Evolutionary conservation across 192 early-diverging fungal genomes (phyloP).

Genomic region (Coemansia furcata): DNA sequence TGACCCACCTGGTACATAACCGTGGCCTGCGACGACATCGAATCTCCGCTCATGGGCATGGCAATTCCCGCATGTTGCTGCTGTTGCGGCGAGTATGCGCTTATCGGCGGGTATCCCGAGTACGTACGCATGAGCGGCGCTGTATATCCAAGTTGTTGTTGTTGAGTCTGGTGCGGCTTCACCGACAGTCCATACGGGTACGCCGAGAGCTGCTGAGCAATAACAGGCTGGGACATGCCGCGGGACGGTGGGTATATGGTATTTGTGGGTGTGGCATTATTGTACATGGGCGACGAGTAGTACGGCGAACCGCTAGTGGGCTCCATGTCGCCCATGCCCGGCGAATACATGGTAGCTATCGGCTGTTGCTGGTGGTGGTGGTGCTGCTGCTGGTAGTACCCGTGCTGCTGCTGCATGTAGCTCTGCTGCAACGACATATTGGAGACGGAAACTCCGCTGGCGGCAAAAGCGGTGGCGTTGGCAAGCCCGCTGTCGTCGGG

Average conservation of each 20-base stretch:
- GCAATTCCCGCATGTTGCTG: conserved; percentile 18
- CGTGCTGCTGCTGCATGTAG: conserved; percentile 9
- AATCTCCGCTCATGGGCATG: conserved; percentile 22
- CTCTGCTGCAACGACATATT: conserved; percentile 12
- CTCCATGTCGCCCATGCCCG: conserved; percentile 25
- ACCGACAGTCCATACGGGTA: conserved; percentile 38
- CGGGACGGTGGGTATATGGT: conserved; percentile 18
- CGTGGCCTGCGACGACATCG: conserved; percentile 11
- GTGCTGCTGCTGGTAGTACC: conserved; percentile 6
- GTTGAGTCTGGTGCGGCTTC: conserved; percentile 23
- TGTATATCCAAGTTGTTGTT: conserved; percentile 26
- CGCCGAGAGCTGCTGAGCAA: conserved; percentile 14
- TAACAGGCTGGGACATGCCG: neutral
- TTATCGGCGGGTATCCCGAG: conserved; percentile 25
- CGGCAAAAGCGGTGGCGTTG: conserved; percentile 1
- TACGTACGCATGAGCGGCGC: conserved; percentile 40
- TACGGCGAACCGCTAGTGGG: conserved; percentile 16
- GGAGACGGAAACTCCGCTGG: conserved; percentile 7
- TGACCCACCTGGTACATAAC: conserved; percentile 48
- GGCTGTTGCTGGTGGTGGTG: conserved; percentile 18
- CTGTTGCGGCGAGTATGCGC: conserved; percentile 17
- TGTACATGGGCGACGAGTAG: conserved; percentile 38
- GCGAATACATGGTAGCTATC: conserved; percentile 38
- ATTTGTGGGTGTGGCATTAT: conserved; percentile 12
- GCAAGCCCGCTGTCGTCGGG: conserved; percentile 3